Percentiles rank a stretch among this genome's conserved stretches.
These are phyloP conservation scores for Didymella segeticola DNA, from an alignment of 2,329 filamentous ascomycete species.

Conservation along the genomic window DNA sequence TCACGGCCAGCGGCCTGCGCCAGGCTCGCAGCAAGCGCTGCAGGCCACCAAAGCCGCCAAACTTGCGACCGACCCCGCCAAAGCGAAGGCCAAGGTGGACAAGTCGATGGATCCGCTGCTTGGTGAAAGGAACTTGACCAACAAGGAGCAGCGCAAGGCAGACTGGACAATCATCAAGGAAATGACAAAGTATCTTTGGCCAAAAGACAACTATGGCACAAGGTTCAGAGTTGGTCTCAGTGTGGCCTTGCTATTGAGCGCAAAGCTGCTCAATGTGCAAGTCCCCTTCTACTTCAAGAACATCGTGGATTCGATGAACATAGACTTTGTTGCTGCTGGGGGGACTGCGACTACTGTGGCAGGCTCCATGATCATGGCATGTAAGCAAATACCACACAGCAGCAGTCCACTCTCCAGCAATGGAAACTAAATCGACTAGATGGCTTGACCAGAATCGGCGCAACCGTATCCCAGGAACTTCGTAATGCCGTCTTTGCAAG, in stretches of 20 bases:
- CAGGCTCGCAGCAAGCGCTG: slow-evolving; percentile 34
- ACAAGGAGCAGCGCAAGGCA: slow-evolving; percentile 89
- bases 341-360: slow-evolving; percentile 89
- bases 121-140: slow-evolving; percentile 68
- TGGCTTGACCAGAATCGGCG: slow-evolving; percentile 84
- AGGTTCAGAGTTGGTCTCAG: slow-evolving; percentile 85
- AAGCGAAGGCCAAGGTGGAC: slow-evolving; percentile 32
- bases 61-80: slow-evolving; percentile 22
- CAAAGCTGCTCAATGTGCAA: slow-evolving; percentile 94
- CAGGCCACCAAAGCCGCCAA: slow-evolving; percentile 30
- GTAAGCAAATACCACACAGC: slow-evolving; percentile 51
- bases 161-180: slow-evolving; percentile 99
- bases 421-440: slow-evolving; percentile 56
- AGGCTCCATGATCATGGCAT: slow-evolving; percentile 91
- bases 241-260: slow-evolving; percentile 82
- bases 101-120: slow-evolving; percentile 57
- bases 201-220: slow-evolving; percentile 82
- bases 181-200: slow-evolving; percentile 96
- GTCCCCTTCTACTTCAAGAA: slow-evolving; percentile 99
- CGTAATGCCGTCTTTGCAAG: slow-evolving; percentile 97
- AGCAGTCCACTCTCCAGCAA: slow-evolving; percentile 7
- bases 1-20: slow-evolving; percentile 39
- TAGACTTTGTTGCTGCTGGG: slow-evolving; percentile 86
- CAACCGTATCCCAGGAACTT: slow-evolving; percentile 89
- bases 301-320: slow-evolving; percentile 97